Evolutionary conservation across 768 basidiomycete species (phyloP), one percentile per base, ranked within the genome.

Genomic region (Gloeopeniophorella convolvens): DNA sequence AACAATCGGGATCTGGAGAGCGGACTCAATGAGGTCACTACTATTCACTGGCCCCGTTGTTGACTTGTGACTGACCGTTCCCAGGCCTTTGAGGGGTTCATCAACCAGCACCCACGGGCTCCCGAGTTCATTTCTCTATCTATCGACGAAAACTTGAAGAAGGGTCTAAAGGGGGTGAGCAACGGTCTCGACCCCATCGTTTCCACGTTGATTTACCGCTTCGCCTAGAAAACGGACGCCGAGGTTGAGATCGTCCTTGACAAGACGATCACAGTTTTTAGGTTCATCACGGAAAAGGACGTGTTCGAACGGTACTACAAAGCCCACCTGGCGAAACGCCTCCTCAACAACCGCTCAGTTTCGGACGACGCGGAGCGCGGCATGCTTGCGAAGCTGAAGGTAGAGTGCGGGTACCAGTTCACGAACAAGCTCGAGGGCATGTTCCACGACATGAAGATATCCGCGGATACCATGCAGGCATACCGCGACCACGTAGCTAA

Each of bases 281-380:
- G 95, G 42, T 99, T 82, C 70, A 74, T 98, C 50, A 76, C 82
- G 2, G 94, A 98, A 67, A 98, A 98, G 68, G 96, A 99, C 62
- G 79, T 92, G 12, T 99, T 99, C 63, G 96, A 99, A 66, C 79
- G 89, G 28, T 98, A 98, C 66, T 99, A 99, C 73, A 98, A 98
- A 69, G 77, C 76, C 13, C 96, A 98, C 65, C 82, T 99, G 26
- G 90, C 95, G 5, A 90, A 93, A 64, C 89, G 96, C 28, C 75
- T 99, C 10, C 75, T 98, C 26, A 77, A 79, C 24, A 81, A 80
- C 9, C 83, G 94, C 15, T 95, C 92, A 16, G 82, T 94, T 6
- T 96, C 93, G 0, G 96, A 99, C 59, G 96, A 99, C 66, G 94
- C 96, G 3, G 96, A 99, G 63, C 85, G 89, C 39, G 90, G 87